These are phyloP conservation scores for Lipomyces yamanashiensis DNA, from an alignment of 805 yeast genomes.

Conservation along the genomic window DNA sequence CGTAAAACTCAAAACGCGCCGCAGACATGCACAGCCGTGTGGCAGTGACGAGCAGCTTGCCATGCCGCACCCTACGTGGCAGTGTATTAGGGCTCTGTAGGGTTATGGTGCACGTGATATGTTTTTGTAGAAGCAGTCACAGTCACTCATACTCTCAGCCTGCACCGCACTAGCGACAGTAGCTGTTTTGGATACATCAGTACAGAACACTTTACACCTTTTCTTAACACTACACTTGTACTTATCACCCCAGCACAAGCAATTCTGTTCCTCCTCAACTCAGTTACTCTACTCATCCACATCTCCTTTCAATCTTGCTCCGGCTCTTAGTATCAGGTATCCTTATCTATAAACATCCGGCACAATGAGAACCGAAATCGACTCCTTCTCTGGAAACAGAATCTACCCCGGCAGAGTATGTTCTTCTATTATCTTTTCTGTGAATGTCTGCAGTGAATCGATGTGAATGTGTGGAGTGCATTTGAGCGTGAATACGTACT, in stretches of 20 bases:
- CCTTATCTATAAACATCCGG: slow-evolving; percentile 14
- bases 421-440: slow-evolving; percentile 5
- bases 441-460: background rate
- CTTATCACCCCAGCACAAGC: background rate
- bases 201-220: too few species aligned
- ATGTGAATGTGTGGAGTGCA: background rate
- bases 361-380: slow-evolving; percentile 98
- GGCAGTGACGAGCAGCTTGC: background rate
- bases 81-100: background rate
- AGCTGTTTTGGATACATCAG: too few species aligned
- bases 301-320: slow-evolving; percentile 1
- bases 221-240: background rate
- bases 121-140: slow-evolving; percentile 1
- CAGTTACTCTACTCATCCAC: background rate
- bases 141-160: background rate
- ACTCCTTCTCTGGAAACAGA: slow-evolving; percentile 98
- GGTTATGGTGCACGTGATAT: background rate
- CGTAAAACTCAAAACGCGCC: background rate
- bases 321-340: slow-evolving; percentile 4
- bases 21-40: background rate
- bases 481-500: background rate
- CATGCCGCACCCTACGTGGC: background rate
- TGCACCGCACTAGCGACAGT: background rate
- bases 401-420: slow-evolving; percentile 97
- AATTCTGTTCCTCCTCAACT: background rate